Percentiles rank a stretch among this genome's conserved stretches.
Evolutionary conservation across 345 rosid genomes (phyloP).

Genomic region (Sapria himalayana): DNA sequence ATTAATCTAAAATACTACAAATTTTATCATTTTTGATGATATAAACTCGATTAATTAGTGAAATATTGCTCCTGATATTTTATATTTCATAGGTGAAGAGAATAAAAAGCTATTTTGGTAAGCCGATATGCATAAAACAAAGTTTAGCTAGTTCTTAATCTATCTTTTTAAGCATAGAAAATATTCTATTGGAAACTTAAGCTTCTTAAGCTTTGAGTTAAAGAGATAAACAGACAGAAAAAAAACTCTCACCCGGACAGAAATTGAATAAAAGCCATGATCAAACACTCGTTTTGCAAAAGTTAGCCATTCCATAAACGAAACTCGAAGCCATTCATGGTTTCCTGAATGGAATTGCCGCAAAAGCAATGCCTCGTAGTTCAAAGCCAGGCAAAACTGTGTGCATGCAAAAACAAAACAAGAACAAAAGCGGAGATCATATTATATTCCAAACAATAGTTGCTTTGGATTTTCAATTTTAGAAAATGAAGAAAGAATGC

Average conservation of each 20-base stretch:
- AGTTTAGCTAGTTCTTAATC: background rate
- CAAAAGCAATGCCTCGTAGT: slow-evolving; percentile 47
- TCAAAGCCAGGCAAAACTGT: slow-evolving; percentile 57
- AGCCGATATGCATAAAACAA: background rate
- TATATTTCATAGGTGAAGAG: no score
- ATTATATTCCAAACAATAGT: background rate
- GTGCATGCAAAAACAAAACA: background rate
- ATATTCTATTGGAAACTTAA: background rate
- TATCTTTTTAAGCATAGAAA: background rate
- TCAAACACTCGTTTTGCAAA: slow-evolving; percentile 41
- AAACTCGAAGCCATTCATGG: slow-evolving; percentile 30
- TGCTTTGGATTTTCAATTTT: background rate
- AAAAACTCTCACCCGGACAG: slow-evolving; percentile 23
- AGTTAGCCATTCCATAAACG: slow-evolving; percentile 35
- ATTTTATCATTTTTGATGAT: no score
- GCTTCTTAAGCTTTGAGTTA: no score
- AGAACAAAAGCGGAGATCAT: background rate
- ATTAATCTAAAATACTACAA: no score
- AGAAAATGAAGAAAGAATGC: background rate
- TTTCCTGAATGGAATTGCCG: slow-evolving; percentile 29
- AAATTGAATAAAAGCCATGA: slow-evolving; percentile 31
- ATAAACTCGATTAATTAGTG: no score
- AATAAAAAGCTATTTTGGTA: background rate
- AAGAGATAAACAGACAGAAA: background rate
- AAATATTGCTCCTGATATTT: no score